Evolutionary conservation across 2,329 filamentous ascomycete species (phyloP).

Genomic region (Fusarium stilboides): DNA sequence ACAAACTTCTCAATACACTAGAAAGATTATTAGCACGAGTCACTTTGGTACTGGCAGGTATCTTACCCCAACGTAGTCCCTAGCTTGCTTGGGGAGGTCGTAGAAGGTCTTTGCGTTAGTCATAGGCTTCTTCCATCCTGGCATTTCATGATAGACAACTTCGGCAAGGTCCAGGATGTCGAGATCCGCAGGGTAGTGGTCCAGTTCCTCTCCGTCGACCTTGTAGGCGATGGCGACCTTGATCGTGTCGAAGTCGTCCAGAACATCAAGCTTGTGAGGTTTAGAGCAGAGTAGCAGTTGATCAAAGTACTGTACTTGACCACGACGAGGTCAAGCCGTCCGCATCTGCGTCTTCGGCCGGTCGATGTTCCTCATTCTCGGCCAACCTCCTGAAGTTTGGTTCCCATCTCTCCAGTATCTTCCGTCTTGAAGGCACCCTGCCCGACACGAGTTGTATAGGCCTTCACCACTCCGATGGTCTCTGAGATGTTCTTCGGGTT

Average conservation of each 20-base stretch:
- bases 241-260: slow-evolving; percentile 31
- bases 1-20: slow-evolving; percentile 24
- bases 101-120: slow-evolving; percentile 21
- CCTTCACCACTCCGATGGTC: slow-evolving; percentile 16
- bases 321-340: slow-evolving; percentile 27
- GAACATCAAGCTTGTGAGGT: slow-evolving; percentile 30
- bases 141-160: slow-evolving; percentile 30
- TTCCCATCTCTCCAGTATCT: slow-evolving; percentile 12
- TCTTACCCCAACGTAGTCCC: slow-evolving; percentile 24
- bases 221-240: slow-evolving; percentile 31
- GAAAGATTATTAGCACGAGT: not conserved
- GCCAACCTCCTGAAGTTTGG: slow-evolving; percentile 19
- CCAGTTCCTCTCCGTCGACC: slow-evolving; percentile 22
- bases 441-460: slow-evolving; percentile 12
- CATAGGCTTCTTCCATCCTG: slow-evolving; percentile 36
- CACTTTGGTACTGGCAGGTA: not conserved
- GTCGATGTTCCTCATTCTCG: slow-evolving; percentile 14
- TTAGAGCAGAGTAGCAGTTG: slow-evolving; percentile 21
- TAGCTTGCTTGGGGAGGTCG: slow-evolving; percentile 27
- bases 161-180: slow-evolving; percentile 14
- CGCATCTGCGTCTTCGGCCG: slow-evolving; percentile 21
- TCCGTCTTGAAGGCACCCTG: slow-evolving; percentile 22
- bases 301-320: slow-evolving; percentile 23
- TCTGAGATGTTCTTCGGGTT: slow-evolving; percentile 17
- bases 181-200: slow-evolving; percentile 13